Conservation (phyloP, 345 rosid genomes). For the Brassica rapa region DNA sequence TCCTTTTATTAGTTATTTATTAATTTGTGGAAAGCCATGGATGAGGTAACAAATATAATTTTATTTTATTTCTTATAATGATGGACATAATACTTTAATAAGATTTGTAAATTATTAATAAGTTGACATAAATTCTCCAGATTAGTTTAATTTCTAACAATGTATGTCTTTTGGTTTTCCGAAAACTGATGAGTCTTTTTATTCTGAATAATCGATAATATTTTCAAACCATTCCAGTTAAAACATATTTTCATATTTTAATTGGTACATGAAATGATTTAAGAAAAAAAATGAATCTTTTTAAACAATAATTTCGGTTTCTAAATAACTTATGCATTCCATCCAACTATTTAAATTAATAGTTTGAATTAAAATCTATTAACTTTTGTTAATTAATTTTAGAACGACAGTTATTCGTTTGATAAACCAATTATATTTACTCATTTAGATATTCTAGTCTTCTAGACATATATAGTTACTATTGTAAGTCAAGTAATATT, state of each 20-base stretch:
- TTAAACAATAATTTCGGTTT: background rate
- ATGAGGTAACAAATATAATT: background rate
- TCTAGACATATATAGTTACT: background rate
- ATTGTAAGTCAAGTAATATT: conserved; percentile 20
- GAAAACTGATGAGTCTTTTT: background rate
- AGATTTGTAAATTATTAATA: background rate
- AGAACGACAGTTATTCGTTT: conserved; percentile 13
- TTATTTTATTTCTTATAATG: background rate
- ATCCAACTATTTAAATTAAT: background rate
- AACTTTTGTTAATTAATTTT: background rate
- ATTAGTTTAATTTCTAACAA: background rate
- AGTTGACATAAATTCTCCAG: conserved; percentile 16
- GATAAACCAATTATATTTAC: conserved; percentile 17
- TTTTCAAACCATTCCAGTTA: background rate
- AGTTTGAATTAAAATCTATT: background rate
- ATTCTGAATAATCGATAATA: background rate
- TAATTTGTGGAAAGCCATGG: background rate
- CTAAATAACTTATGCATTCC: background rate
- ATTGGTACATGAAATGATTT: background rate
- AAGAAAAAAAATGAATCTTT: background rate
- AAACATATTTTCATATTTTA: background rate
- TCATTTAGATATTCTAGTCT: conserved; percentile 14
- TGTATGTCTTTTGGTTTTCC: background rate
- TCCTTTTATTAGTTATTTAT: conserved; percentile 4
- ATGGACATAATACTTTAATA: background rate